Conservation (phyloP, 345 rosid genomes). For the Eucalyptus albens region DNA sequence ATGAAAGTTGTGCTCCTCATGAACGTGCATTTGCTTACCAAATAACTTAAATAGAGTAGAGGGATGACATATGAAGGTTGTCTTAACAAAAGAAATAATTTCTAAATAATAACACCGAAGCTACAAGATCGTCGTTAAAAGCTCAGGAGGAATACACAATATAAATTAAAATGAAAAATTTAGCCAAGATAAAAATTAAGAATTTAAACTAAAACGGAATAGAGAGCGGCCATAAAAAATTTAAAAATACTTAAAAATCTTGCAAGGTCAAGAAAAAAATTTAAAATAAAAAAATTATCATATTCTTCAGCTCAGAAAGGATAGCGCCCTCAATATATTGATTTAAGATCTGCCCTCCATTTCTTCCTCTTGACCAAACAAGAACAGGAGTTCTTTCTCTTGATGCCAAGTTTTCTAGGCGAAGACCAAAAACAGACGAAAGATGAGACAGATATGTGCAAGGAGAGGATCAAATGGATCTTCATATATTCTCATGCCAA, state of each 20-base stretch:
- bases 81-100: not conserved
- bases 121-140: not conserved
- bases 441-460: not conserved
- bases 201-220: not conserved
- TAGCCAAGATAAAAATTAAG: not conserved
- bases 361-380: not conserved
- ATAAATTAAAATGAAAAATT: not conserved
- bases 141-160: slow-evolving; percentile 27
- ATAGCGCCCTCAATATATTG: not conserved
- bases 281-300: not conserved
- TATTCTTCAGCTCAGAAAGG: not conserved
- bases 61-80: not conserved
- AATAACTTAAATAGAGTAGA: not conserved
- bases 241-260: slow-evolving; percentile 1
- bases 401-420: not conserved
- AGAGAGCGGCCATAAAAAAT: not conserved
- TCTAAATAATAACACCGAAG: not conserved
- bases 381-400: not conserved
- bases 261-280: slow-evolving; percentile 59
- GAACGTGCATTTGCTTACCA: not conserved
- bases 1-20: not conserved
- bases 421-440: not conserved
- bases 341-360: not conserved
- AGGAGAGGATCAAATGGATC: not conserved
- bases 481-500: not conserved